phyloP scores from a whole-genome alignment of 768 basidiomycete genomes.

The Suillus bovinus region DNA sequence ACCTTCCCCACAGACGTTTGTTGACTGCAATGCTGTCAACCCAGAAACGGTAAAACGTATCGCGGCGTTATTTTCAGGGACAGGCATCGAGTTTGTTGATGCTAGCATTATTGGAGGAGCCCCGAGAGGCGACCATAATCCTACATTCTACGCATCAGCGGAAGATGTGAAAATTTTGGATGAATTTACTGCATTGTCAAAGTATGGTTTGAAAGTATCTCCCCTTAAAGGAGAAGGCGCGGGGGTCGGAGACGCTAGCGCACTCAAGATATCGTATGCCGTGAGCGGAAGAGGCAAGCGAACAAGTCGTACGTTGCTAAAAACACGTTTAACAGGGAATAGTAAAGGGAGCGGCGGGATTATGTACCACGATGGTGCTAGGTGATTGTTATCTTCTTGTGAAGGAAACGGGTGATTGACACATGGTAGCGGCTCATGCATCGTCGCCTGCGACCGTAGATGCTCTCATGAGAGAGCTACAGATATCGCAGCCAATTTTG shows the following conservation, averaged over 20 bases:
- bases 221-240: constrained; percentile 47
- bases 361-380: constrained; percentile 59
- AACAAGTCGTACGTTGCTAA: not conserved
- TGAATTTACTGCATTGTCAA: constrained; percentile 40
- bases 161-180: constrained; percentile 35
- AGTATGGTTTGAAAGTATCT: constrained; percentile 47
- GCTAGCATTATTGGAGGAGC: constrained; percentile 59
- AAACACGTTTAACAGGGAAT: constrained; percentile 44
- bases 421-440: constrained; percentile 46
- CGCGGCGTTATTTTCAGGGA: constrained; percentile 42
- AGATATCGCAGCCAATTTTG: constrained; percentile 44
- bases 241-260: constrained; percentile 58
- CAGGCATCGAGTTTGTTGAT: constrained; percentile 49
- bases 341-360: constrained; percentile 51
- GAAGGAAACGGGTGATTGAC: constrained; percentile 6
- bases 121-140: constrained; percentile 47
- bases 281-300: constrained; percentile 35
- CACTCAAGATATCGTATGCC: constrained; percentile 65
- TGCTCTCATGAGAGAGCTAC: constrained; percentile 52
- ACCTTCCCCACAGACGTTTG: constrained; percentile 38
- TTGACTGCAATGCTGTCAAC: constrained; percentile 61
- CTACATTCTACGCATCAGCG: constrained; percentile 56
- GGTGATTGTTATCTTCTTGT: constrained; percentile 33
- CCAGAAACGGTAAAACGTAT: constrained; percentile 51
- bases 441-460: constrained; percentile 63